Percentiles rank a stretch among this genome's conserved stretches.
These are phyloP conservation scores for Cubamyces lactineus DNA, from an alignment of 768 basidiomycete genomes.

Conservation along the genomic window DNA sequence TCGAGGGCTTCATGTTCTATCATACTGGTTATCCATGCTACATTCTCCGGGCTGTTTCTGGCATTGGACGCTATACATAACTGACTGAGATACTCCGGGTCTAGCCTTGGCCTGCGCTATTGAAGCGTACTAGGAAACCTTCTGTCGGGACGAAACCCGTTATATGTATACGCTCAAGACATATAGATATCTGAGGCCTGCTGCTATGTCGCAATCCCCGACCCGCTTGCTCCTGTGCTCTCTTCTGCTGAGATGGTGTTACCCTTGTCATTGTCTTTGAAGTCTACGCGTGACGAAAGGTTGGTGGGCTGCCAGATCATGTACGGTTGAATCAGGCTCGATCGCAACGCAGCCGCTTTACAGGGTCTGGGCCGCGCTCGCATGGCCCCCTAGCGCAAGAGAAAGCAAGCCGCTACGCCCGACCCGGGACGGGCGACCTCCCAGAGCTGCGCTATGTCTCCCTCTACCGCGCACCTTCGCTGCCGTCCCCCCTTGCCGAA, in stretches of 20 bases:
- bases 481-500: not conserved
- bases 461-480: not conserved
- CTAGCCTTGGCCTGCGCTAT: no score
- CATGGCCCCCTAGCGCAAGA: not conserved
- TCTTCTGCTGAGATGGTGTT: not conserved
- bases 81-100: no score
- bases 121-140: no score
- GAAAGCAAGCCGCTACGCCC: constrained; percentile 11
- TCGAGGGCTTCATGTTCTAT: no score
- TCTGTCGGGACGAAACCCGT: no score
- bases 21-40: no score
- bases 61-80: no score
- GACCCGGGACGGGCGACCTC: not conserved
- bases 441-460: constrained; percentile 2
- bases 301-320: not conserved
- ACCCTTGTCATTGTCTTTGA: not conserved
- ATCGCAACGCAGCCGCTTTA: constrained; percentile 13
- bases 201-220: no score
- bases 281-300: not conserved
- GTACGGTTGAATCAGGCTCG: not conserved
- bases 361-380: not conserved
- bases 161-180: not conserved
- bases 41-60: no score
- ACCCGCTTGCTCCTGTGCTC: not conserved
- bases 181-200: not conserved